These are phyloP conservation scores for Clavariopsis aquatica DNA, from an alignment of 495 filamentous ascomycete species.

Conservation along the genomic window DNA sequence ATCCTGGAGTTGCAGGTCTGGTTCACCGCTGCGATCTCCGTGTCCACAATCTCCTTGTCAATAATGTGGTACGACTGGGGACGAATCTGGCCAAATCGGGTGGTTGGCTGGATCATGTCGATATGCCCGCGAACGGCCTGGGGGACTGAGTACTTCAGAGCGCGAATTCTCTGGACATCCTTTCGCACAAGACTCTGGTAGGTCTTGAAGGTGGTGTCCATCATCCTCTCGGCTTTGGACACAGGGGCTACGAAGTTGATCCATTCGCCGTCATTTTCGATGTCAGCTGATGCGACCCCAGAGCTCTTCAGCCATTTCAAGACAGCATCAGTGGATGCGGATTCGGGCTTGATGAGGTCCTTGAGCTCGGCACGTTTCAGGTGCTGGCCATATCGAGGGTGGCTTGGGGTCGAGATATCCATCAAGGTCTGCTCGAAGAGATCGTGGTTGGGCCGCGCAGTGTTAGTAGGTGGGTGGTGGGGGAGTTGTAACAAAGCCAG, in stretches of 20 bases:
- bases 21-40: constrained; percentile 24
- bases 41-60: constrained; percentile 20
- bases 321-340: constrained; percentile 35
- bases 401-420: constrained; percentile 63
- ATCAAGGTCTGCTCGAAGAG: constrained; percentile 62
- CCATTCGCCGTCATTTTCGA: constrained; percentile 42
- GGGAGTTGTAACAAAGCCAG: not conserved
- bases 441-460: constrained; percentile 50
- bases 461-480: constrained; percentile 5
- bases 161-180: constrained; percentile 48
- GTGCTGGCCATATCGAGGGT: constrained; percentile 63
- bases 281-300: constrained; percentile 34
- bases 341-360: constrained; percentile 37
- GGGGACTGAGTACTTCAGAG: constrained; percentile 66
- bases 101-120: constrained; percentile 62
- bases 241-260: constrained; percentile 44
- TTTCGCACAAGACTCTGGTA: constrained; percentile 37
- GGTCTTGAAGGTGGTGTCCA: constrained; percentile 42
- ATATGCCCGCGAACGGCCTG: constrained; percentile 54
- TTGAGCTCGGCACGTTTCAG: constrained; percentile 57
- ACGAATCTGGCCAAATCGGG: constrained; percentile 56
- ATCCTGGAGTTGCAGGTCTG: constrained; percentile 54
- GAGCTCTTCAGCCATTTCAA: constrained; percentile 39
- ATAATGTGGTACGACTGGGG: constrained; percentile 33
- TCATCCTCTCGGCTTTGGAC: constrained; percentile 41